phyloP scores from a whole-genome alignment of 176 grass and related monocot species.

The Tillandsia fasciculata region DNA sequence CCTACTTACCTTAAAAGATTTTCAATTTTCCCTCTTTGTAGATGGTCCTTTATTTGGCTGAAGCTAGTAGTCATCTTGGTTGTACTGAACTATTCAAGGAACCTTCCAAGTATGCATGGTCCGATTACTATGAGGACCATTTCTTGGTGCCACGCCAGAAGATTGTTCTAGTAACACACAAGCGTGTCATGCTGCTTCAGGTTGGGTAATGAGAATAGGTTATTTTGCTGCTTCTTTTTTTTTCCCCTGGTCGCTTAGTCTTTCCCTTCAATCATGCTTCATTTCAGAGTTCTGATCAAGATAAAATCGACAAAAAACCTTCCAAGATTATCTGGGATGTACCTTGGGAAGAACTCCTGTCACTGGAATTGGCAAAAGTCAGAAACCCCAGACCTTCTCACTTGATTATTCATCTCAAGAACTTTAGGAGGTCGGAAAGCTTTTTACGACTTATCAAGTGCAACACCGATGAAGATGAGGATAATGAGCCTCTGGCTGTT shows the following conservation, averaged over 20 bases:
- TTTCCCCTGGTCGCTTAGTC: conserved; percentile 4
- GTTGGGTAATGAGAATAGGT: conserved; percentile 24
- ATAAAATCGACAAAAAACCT: conserved; percentile 90
- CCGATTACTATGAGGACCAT: conserved; percentile 94
- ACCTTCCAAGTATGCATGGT: conserved; percentile 99
- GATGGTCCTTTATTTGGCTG: conserved; percentile 96
- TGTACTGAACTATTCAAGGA: conserved; percentile 95
- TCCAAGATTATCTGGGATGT: conserved; percentile 96
- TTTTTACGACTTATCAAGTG: conserved; percentile 83
- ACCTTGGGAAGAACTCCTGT: conserved; percentile 80
- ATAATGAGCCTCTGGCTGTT: conserved; percentile 57
- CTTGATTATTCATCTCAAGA: conserved; percentile 89
- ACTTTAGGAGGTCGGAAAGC: conserved; percentile 68
- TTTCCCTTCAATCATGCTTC: conserved; percentile 6
- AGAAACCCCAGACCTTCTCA: conserved; percentile 69
- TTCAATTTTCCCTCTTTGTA: conserved; percentile 20
- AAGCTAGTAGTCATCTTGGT: conserved; percentile 85
- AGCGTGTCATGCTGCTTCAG: conserved; percentile 88
- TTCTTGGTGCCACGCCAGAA: conserved; percentile 66
- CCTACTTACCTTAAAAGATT: no score
- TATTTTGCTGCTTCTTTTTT: conserved; percentile 16
- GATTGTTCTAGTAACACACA: conserved; percentile 77
- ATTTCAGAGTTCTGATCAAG: conserved; percentile 62
- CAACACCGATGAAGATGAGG: conserved; percentile 40
- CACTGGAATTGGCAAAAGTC: conserved; percentile 87